Conservation (phyloP, 768 basidiomycete genomes). For the Auricularia heimuer region DNA sequence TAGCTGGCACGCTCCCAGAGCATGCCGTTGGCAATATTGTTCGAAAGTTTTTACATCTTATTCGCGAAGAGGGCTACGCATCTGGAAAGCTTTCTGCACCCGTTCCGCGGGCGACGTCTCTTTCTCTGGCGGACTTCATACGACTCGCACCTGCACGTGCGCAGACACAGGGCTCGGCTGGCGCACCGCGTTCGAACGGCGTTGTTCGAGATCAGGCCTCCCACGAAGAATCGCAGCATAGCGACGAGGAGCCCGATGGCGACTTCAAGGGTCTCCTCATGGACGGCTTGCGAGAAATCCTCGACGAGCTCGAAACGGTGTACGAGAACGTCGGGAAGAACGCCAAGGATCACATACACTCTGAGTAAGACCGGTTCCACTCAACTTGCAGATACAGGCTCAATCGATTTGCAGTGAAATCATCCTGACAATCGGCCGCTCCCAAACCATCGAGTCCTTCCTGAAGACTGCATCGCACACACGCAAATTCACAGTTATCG, state of each 20-base stretch:
- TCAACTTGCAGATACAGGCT: not conserved
- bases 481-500: conserved; percentile 91
- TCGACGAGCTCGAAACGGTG: conserved; percentile 92
- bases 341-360: conserved; percentile 92
- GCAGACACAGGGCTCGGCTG: conserved; percentile 26
- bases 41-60: conserved; percentile 83
- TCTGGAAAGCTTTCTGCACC: conserved; percentile 45
- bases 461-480: conserved; percentile 83
- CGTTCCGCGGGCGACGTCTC: conserved; percentile 27
- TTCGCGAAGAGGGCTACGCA: conserved; percentile 89
- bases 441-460: conserved; percentile 88
- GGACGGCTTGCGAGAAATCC: conserved; percentile 93
- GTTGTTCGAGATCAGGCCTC: not conserved
- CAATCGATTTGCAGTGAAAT: conserved; percentile 57
- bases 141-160: conserved; percentile 59
- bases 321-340: conserved; percentile 92
- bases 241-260: conserved; percentile 5
- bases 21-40: conserved; percentile 93
- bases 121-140: conserved; percentile 79
- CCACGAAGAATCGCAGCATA: not conserved
- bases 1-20: conserved; percentile 38
- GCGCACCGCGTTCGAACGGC: not conserved
- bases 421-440: conserved; percentile 88
- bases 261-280: conserved; percentile 83
- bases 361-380: conserved; percentile 57